Base-by-base conservation (phyloP, 306 rosid species). In the Psophocarpus tetragonolobus region DNA sequence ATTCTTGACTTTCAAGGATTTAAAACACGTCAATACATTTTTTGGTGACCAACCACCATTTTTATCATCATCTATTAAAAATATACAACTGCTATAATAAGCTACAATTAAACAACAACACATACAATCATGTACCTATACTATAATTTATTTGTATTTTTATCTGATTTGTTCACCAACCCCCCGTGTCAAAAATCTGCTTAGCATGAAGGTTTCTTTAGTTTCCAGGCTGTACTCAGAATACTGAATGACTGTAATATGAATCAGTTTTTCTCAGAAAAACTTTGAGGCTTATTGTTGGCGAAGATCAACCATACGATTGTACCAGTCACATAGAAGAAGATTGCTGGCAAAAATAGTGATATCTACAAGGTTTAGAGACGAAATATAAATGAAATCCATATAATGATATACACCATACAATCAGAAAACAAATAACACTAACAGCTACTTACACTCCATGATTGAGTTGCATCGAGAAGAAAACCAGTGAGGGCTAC, bases 401-500 rank as follows among this genome's bases (percentile, higher is more conserved):
- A 42, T 23, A 14, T 36, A 42, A 64, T 69, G 58, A 32, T 60
- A 60, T 6, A 15, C 41, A 30, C 7, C 12, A 23, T 8, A 77
- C n/a, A 45, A 54, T 27, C 42, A 73, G 54, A 36, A 60, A 36
- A n/a, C 0, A 48, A 0, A 8, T 47, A 69, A 71, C 9, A 50
- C 45, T 78, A 23, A 35, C 8, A 73, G 57, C 44, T 70, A 90
- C 99, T 90, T 88, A 96, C 98, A 83, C 97, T 88, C 99, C 99
- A 95, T 54, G 99, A 95, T 88, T 96, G 97, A 82, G 99, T 96
- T 81, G 53, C 76, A 82, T 96, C 99, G 67, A 96, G 95, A 84
- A 92, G 96, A 77, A 88, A 91, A 51, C 97, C 99, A 1, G 99
- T 89, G 87, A 92, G 97, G 24, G 96, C 96, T 67, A 95, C 96